phyloP scores from a whole-genome alignment of 2,329 filamentous ascomycete genomes.

The Xylaria sp. region DNA sequence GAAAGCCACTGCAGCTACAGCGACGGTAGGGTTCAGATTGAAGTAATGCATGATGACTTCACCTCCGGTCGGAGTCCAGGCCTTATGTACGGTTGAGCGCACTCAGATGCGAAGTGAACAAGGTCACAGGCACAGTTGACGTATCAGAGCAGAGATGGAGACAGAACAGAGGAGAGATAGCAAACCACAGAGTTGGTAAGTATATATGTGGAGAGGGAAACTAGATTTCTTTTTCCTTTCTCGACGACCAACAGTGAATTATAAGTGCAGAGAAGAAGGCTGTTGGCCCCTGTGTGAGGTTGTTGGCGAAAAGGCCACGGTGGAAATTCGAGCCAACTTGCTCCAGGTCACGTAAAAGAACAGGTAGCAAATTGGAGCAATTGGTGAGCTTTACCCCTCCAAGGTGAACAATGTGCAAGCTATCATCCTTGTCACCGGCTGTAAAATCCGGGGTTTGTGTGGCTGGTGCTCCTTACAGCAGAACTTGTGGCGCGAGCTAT shows the following conservation, averaged over 20 bases:
- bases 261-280: slow-evolving; percentile 31
- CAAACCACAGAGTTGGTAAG: slow-evolving; percentile 34
- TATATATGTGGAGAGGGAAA: slow-evolving; percentile 9
- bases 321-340: slow-evolving; percentile 48
- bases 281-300: slow-evolving; percentile 1
- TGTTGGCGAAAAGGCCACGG: slow-evolving; percentile 55
- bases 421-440: slow-evolving; percentile 28
- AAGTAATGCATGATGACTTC: slow-evolving; percentile 58
- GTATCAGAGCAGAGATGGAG: slow-evolving; percentile 7
- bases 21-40: slow-evolving; percentile 60
- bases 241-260: slow-evolving; percentile 7
- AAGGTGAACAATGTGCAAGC: slow-evolving; percentile 24
- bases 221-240: slow-evolving; percentile 1
- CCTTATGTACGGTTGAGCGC: slow-evolving; percentile 20
- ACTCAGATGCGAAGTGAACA: slow-evolving; percentile 9
- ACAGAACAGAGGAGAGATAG: slow-evolving; percentile 10
- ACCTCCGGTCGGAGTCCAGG: slow-evolving; percentile 11
- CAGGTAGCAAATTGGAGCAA: slow-evolving; percentile 25
- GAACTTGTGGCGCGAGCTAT: slow-evolving; percentile 46
- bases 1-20: slow-evolving; percentile 68
- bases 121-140: background rate
- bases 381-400: slow-evolving; percentile 29
- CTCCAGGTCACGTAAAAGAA: slow-evolving; percentile 28
- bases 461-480: slow-evolving; percentile 30
- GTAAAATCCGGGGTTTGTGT: slow-evolving; percentile 42